Base-by-base conservation (phyloP, 73 alveolate species). In the Blepharisma stoltei region DNA sequence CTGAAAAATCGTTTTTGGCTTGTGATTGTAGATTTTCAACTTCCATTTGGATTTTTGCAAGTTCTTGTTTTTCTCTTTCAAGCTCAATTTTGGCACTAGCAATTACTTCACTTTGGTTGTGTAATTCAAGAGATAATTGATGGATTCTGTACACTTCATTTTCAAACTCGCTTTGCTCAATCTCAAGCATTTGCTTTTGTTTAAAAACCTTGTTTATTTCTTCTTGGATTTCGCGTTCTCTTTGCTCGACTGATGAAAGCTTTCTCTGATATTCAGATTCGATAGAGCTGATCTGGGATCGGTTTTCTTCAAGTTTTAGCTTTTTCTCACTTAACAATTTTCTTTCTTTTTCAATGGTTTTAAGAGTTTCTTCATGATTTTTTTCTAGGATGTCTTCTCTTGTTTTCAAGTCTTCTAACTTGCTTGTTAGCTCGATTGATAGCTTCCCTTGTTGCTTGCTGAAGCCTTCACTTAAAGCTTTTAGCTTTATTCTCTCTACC, bases 311-410 rank as follows among this genome's bases (percentile, higher is more conserved):
- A 25, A 60, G 73, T 60, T 25, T 60, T 8, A 14, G 1, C 3
- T 38, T n/a, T 60, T 60, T 60, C 23, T 60, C 73, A 25, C 73
- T 60, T 11, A 60, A 9, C 5, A 14, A 1, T 5, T 38, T n/a
- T 25, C 73, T 14, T 60, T 60, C 73, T 8, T 14, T n/a, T n/a
- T 60, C 23, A 9, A 60, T 60, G 18, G 23, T n/a, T 25, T 60
- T 60, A 20, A 60, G 38, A 20, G 73, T 60, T 60, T 60, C 73
- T 60, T 60, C 73, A 4, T 60, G 73, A 14, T 60, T 60, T 60
- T 18, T 8, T 1, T 14, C 23, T 9, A 60, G 38, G 2, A 60
- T 8, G 11, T 60, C 73, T 60, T 60, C 73, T 14, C 11, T 14
- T n/a, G 14, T 38, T 25, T 60, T 14, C 46, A 60, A 38, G 14